A percentile compares a stretch with the other conserved stretches of the same genome.
These are phyloP conservation scores for Cladosporium sphaerospermum DNA, from an alignment of 2,329 filamentous ascomycete genomes.

Conservation along the genomic window DNA sequence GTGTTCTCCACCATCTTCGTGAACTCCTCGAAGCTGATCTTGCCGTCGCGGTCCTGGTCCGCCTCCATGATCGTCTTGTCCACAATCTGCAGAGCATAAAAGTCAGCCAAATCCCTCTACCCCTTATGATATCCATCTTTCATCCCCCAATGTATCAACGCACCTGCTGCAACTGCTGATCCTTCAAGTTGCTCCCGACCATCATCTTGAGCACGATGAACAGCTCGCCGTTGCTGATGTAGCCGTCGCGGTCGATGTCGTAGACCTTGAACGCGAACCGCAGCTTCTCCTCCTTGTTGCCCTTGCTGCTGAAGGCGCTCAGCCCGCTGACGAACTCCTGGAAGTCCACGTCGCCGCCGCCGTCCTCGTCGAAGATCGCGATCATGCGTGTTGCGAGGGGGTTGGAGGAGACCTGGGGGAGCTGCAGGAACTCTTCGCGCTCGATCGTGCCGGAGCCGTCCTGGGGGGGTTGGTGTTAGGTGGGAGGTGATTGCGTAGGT, in stretches of 20 bases:
- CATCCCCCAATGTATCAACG: slow-evolving; percentile 5
- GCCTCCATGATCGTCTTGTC: slow-evolving; percentile 99
- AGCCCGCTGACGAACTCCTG: slow-evolving; percentile 96
- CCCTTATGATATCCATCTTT: background rate
- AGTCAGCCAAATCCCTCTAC: background rate
- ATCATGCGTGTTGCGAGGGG: slow-evolving; percentile 98
- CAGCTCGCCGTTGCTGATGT: slow-evolving; percentile 96
- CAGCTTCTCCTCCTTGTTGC: slow-evolving; percentile 98
- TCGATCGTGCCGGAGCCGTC: slow-evolving; percentile 98
- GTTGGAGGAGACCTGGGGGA: slow-evolving; percentile 96
- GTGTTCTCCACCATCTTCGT: slow-evolving; percentile 98
- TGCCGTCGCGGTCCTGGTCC: slow-evolving; percentile 89
- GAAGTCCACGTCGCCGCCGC: slow-evolving; percentile 95
- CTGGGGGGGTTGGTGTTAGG: slow-evolving; percentile 41
- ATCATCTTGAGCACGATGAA: slow-evolving; percentile 99
- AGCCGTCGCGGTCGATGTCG: slow-evolving; percentile 97
- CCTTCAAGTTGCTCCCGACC: slow-evolving; percentile 98
- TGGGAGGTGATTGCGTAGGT: background rate
- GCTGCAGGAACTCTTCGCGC: slow-evolving; percentile 92
- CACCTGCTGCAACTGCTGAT: slow-evolving; percentile 89
- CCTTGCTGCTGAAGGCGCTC: slow-evolving; percentile 92
- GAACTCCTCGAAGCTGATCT: slow-evolving; percentile 99
- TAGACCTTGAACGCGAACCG: slow-evolving; percentile 98
- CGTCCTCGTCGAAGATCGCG: slow-evolving; percentile 97
- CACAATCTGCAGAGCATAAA: slow-evolving; percentile 60